Evolutionary conservation across 2,329 filamentous ascomycete species (phyloP), one percentile per base, ranked within the genome.

Genomic region (Ophiostoma montium): DNA sequence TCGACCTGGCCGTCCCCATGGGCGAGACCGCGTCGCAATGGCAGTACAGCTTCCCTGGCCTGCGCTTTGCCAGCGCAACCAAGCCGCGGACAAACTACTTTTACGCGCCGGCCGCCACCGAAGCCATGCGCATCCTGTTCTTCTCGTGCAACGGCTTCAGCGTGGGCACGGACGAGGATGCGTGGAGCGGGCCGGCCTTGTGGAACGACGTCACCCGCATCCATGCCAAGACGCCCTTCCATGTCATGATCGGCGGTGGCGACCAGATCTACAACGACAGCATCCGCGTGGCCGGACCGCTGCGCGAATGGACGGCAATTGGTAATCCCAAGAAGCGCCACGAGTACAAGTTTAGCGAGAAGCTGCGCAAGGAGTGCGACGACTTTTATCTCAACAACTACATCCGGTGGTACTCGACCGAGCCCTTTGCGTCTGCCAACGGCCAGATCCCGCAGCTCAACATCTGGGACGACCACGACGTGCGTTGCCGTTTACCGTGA

Each of bases 81-180:
- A 76, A 78, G 61, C 70, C 72, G 7, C 69, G 67, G 52, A 65
- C 63, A 69, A 94, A 74, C 67, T 77, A 56, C 46, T 98, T 98
- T 65, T 94, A 84, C 72, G 78, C 96, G 5, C 90, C 92, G 12
- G 86, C 85, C 12, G 71, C 74, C 51, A 77, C 79, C 41, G 82
- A 95, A 65, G 85, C 86, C 5, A 96, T 98, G 90, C 87, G 94
- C 61, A 85, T 95, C 61, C 94, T 96, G 86, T 98, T 95, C 66
- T 85, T 95, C 69, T 95, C 86, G 50, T 95, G 92, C 69, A 98
- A 98, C 64, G 94, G 92, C 15, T 98, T 98, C 69, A 90, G 85
- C 56, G 75, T 92, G 35, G 85, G 84, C 48, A 90, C 87, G 3
- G 84, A 95, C 62, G 80, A 92, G 53, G 80, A 86, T 46, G 81